Conservation (phyloP, 768 basidiomycete genomes). For the Hortiboletus campestris region DNA sequence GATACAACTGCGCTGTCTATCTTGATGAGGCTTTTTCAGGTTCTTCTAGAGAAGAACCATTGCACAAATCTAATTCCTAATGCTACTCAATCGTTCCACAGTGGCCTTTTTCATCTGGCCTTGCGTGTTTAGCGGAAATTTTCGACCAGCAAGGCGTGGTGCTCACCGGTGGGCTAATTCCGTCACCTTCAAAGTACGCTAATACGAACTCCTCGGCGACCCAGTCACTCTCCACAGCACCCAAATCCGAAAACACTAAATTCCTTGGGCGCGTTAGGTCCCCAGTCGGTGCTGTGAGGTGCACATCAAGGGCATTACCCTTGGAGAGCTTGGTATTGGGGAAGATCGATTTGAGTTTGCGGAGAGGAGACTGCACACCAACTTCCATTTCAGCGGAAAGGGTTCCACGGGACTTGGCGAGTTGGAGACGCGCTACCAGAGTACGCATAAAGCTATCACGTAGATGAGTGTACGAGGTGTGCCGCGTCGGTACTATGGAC, state of each 20-base stretch:
- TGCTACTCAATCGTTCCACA: constrained; percentile 21
- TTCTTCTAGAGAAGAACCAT: no score
- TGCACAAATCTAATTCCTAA: constrained; percentile 17
- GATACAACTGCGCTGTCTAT: not conserved
- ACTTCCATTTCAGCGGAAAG: constrained; percentile 61
- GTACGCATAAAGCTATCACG: constrained; percentile 83
- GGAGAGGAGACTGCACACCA: constrained; percentile 58
- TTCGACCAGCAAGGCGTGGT: not conserved
- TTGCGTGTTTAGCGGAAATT: not conserved
- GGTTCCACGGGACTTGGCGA: constrained; percentile 48
- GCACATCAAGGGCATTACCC: constrained; percentile 65
- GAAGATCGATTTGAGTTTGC: constrained; percentile 73
- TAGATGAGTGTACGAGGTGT: constrained; percentile 74
- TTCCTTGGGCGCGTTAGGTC: constrained; percentile 48
- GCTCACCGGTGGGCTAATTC: constrained; percentile 70
- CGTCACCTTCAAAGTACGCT: constrained; percentile 71
- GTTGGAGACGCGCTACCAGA: constrained; percentile 57
- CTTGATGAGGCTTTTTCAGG: no score
- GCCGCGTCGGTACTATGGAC: constrained; percentile 69
- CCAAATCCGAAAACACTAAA: constrained; percentile 70
- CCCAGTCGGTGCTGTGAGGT: constrained; percentile 53
- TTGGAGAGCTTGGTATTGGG: constrained; percentile 69
- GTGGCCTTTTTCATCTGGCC: constrained; percentile 31
- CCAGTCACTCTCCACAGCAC: constrained; percentile 70
- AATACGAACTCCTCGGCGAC: constrained; percentile 69